A percentile compares a stretch with the other conserved stretches of the same genome.
Evolutionary conservation across 805 yeast species (phyloP).

Genomic region (Ascoidea asiatica): DNA sequence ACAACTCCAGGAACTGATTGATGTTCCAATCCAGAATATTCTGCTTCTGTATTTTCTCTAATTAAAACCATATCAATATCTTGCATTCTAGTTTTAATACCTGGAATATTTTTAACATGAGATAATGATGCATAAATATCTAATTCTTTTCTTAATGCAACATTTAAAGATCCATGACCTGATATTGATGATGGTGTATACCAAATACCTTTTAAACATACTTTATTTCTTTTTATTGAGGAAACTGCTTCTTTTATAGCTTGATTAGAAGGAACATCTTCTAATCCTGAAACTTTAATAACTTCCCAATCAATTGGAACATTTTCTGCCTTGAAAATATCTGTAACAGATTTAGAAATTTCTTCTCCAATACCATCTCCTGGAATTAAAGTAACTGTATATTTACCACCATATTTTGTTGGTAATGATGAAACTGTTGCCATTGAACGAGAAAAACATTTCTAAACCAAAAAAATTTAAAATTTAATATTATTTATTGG

Average conservation of each 20-base stretch:
- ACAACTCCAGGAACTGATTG: constrained; percentile 96
- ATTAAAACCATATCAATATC: constrained; percentile 88
- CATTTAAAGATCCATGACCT: constrained; percentile 78
- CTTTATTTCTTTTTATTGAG: constrained; percentile 89
- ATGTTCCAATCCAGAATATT: constrained; percentile 96
- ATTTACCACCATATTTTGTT: constrained; percentile 89
- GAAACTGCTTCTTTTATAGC: constrained; percentile 69
- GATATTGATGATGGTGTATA: constrained; percentile 44
- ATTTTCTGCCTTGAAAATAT: constrained; percentile 74
- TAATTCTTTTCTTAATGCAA: constrained; percentile 90
- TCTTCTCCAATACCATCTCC: constrained; percentile 99
- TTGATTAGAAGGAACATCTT: constrained; percentile 24
- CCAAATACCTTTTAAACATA: constrained; percentile 93
- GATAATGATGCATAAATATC: constrained; percentile 93
- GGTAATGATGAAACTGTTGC: constrained; percentile 29
- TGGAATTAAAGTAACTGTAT: constrained; percentile 88
- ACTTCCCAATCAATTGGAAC: constrained; percentile 93
- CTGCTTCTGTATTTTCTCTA: constrained; percentile 99
- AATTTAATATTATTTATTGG: no score
- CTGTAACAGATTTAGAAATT: constrained; percentile 85
- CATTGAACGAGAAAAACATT: background rate
- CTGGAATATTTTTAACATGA: constrained; percentile 87
- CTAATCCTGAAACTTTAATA: constrained; percentile 48
- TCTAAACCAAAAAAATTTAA: no score
- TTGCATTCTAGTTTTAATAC: constrained; percentile 79